phyloP scores from a whole-genome alignment of 176 grass and related monocot species.

The Thalia dealbata region DNA sequence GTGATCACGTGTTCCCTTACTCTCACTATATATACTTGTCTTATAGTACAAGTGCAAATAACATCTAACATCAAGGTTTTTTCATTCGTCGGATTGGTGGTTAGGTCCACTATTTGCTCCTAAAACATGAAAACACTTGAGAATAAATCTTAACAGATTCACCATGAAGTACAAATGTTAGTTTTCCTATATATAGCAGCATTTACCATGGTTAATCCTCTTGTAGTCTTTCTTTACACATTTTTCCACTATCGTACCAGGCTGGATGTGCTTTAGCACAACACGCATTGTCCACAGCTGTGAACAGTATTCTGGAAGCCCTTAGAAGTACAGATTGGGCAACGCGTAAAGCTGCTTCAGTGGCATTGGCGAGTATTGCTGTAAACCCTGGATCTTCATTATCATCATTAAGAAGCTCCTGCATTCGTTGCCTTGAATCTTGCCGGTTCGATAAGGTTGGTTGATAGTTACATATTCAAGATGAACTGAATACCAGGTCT shows the following conservation, averaged over 20 bases:
- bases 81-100: too few species aligned
- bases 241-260: slow-evolving; percentile 29
- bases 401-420: slow-evolving; percentile 50
- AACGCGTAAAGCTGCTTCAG: slow-evolving; percentile 68
- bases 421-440: slow-evolving; percentile 68
- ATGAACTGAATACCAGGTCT: not conserved
- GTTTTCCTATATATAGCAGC: not conserved
- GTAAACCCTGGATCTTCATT: slow-evolving; percentile 57
- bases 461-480: not conserved
- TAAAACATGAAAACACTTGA: too few species aligned
- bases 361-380: slow-evolving; percentile 68
- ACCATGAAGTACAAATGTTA: too few species aligned
- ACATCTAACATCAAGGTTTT: too few species aligned
- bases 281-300: slow-evolving; percentile 49
- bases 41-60: too few species aligned
- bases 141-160: not conserved
- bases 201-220: not conserved
- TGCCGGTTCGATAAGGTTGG: slow-evolving; percentile 93
- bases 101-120: too few species aligned
- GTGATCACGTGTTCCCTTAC: too few species aligned
- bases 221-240: not conserved
- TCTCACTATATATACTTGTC: too few species aligned
- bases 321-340: slow-evolving; percentile 83
- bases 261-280: slow-evolving; percentile 71
- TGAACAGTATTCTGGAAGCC: slow-evolving; percentile 68